A percentile compares a stretch with the other conserved stretches of the same genome.
These are phyloP conservation scores for Conticribra weissflogii DNA, from an alignment of 108 stramenopile genomes.

Conservation along the genomic window DNA sequence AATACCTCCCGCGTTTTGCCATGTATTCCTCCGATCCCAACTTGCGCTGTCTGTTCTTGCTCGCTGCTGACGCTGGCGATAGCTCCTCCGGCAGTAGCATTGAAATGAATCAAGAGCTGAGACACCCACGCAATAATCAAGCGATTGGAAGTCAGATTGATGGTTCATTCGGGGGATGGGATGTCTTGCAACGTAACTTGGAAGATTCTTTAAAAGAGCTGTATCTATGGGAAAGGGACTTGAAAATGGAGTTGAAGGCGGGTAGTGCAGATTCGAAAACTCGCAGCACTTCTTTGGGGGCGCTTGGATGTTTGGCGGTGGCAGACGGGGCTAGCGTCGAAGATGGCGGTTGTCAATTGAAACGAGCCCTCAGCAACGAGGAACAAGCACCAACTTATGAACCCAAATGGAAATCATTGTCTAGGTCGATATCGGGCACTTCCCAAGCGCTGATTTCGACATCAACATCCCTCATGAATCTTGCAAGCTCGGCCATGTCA, in stretches of 20 bases:
- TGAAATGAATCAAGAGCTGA: too few species aligned
- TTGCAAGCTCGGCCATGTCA: background rate
- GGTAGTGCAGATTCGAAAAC: background rate
- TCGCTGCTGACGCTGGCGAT: constrained; percentile 39
- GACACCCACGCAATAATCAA: background rate
- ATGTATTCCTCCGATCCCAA: constrained; percentile 33
- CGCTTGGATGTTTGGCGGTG: background rate
- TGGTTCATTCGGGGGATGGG: constrained; percentile 30
- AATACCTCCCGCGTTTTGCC: constrained; percentile 43
- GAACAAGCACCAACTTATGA: background rate
- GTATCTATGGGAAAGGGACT: constrained; percentile 19
- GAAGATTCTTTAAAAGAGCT: constrained; percentile 23
- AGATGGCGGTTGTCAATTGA: background rate
- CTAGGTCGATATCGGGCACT: background rate
- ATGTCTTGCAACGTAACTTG: constrained; percentile 40
- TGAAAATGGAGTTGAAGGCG: background rate
- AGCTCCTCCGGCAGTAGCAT: constrained; percentile 1
- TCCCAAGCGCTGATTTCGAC: background rate
- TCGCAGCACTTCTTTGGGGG: background rate
- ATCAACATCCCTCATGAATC: background rate
- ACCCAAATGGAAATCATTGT: background rate
- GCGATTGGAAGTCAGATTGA: background rate
- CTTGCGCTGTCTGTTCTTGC: constrained; percentile 35
- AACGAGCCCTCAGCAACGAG: too few species aligned
- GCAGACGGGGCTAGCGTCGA: background rate